A percentile compares a stretch with the other conserved stretches of the same genome.
These are phyloP conservation scores for Parietichytrium sp. DNA, from an alignment of 108 stramenopile genomes.

Conservation along the genomic window DNA sequence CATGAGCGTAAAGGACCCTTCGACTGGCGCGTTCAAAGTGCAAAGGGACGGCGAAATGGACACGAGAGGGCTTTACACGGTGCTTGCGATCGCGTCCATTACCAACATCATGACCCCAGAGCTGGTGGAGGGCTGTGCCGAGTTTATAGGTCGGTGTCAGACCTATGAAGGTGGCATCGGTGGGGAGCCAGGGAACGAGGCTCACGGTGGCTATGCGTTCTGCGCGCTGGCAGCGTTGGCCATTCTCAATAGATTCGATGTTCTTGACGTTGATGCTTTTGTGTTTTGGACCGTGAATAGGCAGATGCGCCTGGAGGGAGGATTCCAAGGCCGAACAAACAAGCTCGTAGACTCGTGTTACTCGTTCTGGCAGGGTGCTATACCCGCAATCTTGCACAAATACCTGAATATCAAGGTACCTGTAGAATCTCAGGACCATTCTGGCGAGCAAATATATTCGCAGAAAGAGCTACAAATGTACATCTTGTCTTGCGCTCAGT, in stretches of 20 bases:
- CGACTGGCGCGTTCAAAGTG: slow-evolving; percentile 78
- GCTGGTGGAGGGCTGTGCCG: slow-evolving; percentile 55
- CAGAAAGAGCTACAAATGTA: slow-evolving; percentile 82
- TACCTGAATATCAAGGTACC: neutral
- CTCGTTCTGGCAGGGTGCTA: slow-evolving; percentile 96
- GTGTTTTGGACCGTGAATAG: slow-evolving; percentile 74
- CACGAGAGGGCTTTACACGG: slow-evolving; percentile 87
- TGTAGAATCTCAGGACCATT: slow-evolving; percentile 43
- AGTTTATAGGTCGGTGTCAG: slow-evolving; percentile 75
- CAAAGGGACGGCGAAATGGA: slow-evolving; percentile 96
- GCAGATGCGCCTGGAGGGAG: slow-evolving; percentile 88
- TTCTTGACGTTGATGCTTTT: slow-evolving; percentile 2
- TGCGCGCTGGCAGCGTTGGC: slow-evolving; percentile 84
- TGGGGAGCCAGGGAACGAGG: slow-evolving; percentile 89
- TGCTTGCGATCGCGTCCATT: slow-evolving; percentile 71
- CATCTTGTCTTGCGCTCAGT: slow-evolving; percentile 91
- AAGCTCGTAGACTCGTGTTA: slow-evolving; percentile 99
- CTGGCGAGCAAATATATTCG: too few species aligned
- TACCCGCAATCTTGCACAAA: slow-evolving; percentile 70
- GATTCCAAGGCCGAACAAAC: slow-evolving; percentile 91
- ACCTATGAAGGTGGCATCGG: slow-evolving; percentile 94
- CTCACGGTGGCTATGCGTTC: slow-evolving; percentile 97
- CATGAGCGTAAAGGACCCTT: slow-evolving; percentile 54
- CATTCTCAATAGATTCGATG: slow-evolving; percentile 49
- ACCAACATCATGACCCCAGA: slow-evolving; percentile 66